Conservation (phyloP, 345 rosid genomes). For the Lumnitzera racemosa region DNA sequence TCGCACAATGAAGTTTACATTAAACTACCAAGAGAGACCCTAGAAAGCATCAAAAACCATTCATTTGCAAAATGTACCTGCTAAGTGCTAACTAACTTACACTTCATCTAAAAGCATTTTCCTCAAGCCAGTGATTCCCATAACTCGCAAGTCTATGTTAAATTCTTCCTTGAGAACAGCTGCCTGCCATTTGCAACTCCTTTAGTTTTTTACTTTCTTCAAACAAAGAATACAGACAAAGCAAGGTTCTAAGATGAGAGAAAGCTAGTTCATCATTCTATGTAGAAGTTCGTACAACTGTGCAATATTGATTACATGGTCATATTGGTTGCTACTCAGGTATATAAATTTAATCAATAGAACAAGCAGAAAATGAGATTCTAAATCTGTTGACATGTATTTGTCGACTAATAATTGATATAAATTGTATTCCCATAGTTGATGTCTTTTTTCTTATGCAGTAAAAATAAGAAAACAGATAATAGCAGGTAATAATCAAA, state of each 20-base stretch:
- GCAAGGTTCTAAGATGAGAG: no score
- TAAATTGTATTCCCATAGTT: no score
- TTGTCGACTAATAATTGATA: background rate
- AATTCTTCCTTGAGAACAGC: constrained; percentile 91
- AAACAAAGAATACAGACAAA: no score
- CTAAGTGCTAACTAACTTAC: constrained; percentile 37
- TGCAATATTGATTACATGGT: no score
- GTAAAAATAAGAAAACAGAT: no score
- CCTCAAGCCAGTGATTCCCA: constrained; percentile 85
- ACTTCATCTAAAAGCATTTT: constrained; percentile 75
- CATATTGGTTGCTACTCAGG: no score
- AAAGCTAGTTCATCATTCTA: no score
- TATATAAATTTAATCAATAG: background rate
- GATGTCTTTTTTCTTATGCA: no score
- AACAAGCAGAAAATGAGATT: background rate
- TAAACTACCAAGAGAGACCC: background rate
- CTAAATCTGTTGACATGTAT: background rate
- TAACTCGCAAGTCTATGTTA: constrained; percentile 89
- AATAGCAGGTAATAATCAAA: no score
- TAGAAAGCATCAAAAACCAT: background rate
- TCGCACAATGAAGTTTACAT: background rate
- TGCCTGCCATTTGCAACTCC: constrained; percentile 27
- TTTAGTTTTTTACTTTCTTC: no score
- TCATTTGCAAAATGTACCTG: constrained; percentile 1
- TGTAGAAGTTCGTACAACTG: background rate